These are phyloP conservation scores for Leptomonas seymouri DNA, from an alignment of 208 protist species.

Conservation along the genomic window DNA sequence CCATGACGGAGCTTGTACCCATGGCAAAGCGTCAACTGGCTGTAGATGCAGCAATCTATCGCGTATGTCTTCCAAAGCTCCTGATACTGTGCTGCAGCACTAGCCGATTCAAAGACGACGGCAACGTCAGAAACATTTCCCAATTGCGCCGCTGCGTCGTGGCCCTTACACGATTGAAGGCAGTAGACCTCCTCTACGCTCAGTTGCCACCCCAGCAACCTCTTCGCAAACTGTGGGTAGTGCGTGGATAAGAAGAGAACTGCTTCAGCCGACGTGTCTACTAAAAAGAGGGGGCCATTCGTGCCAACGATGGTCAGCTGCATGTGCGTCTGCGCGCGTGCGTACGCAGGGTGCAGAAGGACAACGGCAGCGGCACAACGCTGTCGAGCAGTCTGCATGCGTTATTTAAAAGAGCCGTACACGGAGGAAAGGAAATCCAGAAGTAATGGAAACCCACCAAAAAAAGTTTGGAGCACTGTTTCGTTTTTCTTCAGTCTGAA, in stretches of 20 bases:
- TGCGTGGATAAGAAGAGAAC: conserved; percentile 15
- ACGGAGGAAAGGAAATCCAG: too few relatives aligned
- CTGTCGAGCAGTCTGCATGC: too few relatives aligned
- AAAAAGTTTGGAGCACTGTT: too few relatives aligned
- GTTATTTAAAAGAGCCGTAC: too few relatives aligned
- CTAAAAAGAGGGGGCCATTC: conserved; percentile 33
- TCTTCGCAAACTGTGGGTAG: conserved; percentile 64
- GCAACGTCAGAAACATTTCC: not conserved
- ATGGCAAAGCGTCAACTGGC: conserved; percentile 39
- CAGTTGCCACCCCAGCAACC: conserved; percentile 44
- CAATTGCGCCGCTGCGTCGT: not conserved
- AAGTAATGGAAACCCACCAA: too few relatives aligned
- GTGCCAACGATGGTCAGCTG: conserved; percentile 16
- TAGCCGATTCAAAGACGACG: conserved; percentile 32
- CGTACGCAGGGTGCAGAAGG: too few relatives aligned
- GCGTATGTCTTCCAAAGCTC: conserved; percentile 24
- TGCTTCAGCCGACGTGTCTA: conserved; percentile 7
- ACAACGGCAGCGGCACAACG: too few relatives aligned
- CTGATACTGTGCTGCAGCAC: conserved; percentile 16
- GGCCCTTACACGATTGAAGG: conserved; percentile 2
- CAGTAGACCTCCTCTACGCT: conserved; percentile 68
- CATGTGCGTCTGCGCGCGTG: not conserved
- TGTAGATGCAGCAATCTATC: conserved; percentile 50
- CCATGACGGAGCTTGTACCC: conserved; percentile 60
- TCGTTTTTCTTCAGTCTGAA: too few relatives aligned